Percentiles rank a stretch among this genome's conserved stretches.
Evolutionary conservation across 495 filamentous ascomycete genomes (phyloP).

Genomic region (Margaritispora aquatica): DNA sequence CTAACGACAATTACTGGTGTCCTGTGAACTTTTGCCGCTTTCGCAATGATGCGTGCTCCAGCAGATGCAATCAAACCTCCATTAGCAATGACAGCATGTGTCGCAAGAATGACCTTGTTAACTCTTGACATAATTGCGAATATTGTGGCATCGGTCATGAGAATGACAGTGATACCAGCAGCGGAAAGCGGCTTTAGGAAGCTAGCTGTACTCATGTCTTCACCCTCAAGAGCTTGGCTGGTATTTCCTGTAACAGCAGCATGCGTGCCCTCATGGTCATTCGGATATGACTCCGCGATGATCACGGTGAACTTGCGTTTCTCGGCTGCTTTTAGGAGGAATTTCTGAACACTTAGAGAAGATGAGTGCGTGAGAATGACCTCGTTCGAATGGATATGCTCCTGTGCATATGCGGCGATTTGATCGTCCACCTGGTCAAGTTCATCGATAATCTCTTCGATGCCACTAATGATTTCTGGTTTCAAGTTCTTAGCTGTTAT

Average conservation of each 20-base stretch:
- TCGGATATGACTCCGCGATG: conserved; percentile 65
- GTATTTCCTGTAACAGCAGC: conserved; percentile 48
- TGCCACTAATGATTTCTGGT: conserved; percentile 83
- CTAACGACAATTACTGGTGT: conserved; percentile 79
- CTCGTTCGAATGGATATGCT: conserved; percentile 87
- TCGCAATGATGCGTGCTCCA: conserved; percentile 70
- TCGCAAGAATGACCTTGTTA: conserved; percentile 87
- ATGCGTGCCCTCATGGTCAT: conserved; percentile 57
- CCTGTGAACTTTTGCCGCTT: conserved; percentile 71
- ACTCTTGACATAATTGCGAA: conserved; percentile 90
- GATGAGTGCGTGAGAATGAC: conserved; percentile 80
- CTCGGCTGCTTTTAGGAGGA: conserved; percentile 72
- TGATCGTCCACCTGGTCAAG: conserved; percentile 82
- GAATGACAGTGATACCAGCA: conserved; percentile 71
- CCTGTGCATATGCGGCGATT: conserved; percentile 76
- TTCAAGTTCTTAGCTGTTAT: conserved; percentile 52
- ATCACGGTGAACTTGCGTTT: conserved; percentile 88
- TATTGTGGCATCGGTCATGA: conserved; percentile 75
- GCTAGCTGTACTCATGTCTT: conserved; percentile 42
- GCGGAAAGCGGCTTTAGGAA: conserved; percentile 72
- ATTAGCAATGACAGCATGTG: conserved; percentile 79
- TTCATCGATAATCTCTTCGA: conserved; percentile 88
- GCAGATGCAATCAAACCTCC: conserved; percentile 76
- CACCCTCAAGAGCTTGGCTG: conserved; percentile 25
- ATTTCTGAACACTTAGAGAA: conserved; percentile 76